These are phyloP conservation scores for Neurospora sp. DNA, from an alignment of 495 filamentous ascomycete species.

Conservation along the genomic window DNA sequence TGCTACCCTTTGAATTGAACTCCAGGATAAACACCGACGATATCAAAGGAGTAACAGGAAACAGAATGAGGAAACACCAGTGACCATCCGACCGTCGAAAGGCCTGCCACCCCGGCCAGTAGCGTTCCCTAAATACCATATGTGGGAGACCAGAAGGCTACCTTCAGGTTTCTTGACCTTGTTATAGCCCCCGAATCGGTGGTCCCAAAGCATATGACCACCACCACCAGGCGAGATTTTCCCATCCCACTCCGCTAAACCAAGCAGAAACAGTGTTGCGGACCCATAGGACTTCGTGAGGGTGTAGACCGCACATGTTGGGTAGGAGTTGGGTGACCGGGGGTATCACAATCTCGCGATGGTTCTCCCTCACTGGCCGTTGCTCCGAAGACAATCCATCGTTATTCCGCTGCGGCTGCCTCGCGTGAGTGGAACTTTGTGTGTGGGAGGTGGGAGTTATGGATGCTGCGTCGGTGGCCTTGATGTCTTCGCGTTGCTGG, in stretches of 20 bases:
- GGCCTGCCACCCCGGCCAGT: background rate
- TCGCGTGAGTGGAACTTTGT: background rate
- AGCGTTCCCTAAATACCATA: background rate
- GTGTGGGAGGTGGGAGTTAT: background rate
- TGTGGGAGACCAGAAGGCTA: background rate
- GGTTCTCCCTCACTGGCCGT: background rate
- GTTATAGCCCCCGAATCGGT: background rate
- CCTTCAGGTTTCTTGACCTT: background rate
- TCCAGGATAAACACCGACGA: background rate
- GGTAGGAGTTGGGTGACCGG: background rate
- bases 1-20: background rate
- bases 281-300: background rate
- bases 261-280: background rate
- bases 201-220: background rate
- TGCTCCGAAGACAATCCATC: background rate
- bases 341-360: background rate
- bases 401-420: background rate
- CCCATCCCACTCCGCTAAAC: background rate
- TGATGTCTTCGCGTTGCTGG: background rate
- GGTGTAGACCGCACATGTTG: background rate
- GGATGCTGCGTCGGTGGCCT: background rate
- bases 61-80: background rate
- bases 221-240: background rate
- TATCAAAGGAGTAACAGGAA: background rate
- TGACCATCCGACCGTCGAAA: background rate